Percentiles rank a stretch among this genome's conserved stretches.
Evolutionary conservation across 768 basidiomycete genomes (phyloP).

Genomic region (Leccinum variicolor): DNA sequence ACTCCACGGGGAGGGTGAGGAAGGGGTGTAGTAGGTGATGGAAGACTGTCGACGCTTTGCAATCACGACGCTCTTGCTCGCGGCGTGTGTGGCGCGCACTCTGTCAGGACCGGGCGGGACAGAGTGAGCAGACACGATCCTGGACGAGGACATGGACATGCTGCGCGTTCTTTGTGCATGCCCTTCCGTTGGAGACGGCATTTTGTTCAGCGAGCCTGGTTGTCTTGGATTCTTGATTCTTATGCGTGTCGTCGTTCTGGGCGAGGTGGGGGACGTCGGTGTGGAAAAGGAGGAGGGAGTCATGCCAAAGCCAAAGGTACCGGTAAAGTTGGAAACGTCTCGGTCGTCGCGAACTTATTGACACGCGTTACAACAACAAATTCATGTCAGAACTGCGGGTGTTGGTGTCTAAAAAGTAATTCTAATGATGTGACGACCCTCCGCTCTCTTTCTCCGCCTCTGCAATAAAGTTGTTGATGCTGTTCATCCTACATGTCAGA

Average conservation of each 20-base stretch:
- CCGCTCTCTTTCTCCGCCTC: conserved; percentile 80
- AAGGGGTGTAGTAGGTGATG: conserved; percentile 27
- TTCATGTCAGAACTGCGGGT: neutral
- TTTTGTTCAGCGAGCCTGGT: neutral
- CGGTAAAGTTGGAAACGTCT: neutral
- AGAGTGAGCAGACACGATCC: neutral
- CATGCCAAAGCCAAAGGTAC: neutral
- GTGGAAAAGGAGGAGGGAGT: conserved; percentile 11
- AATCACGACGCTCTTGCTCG: neutral
- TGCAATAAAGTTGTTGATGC: conserved; percentile 75
- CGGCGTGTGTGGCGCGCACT: neutral
- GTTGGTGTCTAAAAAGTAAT: conserved; percentile 3
- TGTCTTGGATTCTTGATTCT: conserved; percentile 11
- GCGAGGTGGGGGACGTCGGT: conserved; percentile 17
- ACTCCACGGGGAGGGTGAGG: conserved; percentile 25
- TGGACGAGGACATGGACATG: conserved; percentile 5
- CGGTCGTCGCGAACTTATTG: neutral
- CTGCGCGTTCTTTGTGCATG: neutral
- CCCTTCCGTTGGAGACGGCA: neutral
- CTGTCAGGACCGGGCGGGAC: neutral
- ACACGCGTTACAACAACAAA: neutral
- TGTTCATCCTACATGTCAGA: conserved; percentile 51
- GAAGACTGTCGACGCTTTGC: conserved; percentile 26
- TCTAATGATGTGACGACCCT: conserved; percentile 27
- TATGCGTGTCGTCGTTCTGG: conserved; percentile 8